phyloP scores from a whole-genome alignment of 495 filamentous ascomycete species.

The Aspergillus nidulans region DNA sequence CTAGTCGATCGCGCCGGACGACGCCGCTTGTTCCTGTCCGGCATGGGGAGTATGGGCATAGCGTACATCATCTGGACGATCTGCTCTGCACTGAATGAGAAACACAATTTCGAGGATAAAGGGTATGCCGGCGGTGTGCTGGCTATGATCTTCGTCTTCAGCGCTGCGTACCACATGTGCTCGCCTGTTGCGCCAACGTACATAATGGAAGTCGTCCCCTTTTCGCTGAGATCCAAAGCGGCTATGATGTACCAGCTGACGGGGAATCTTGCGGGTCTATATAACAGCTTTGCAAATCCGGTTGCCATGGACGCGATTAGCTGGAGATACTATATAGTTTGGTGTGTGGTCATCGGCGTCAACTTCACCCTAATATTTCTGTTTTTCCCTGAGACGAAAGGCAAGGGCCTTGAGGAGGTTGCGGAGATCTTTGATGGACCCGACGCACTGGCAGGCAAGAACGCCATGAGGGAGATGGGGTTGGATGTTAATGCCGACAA shows the following conservation, averaged over 20 bases:
- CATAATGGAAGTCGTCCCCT: constrained; percentile 10
- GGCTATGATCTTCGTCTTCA: constrained; percentile 8
- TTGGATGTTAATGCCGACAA: constrained; percentile 6
- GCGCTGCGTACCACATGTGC: constrained; percentile 5
- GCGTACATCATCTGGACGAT: constrained; percentile 9
- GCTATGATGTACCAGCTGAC: constrained; percentile 8
- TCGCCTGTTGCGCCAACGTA: constrained; percentile 10
- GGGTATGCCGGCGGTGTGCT: constrained; percentile 4
- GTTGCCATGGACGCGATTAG: constrained; percentile 10
- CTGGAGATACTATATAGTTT: constrained; percentile 7
- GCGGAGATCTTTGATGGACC: constrained; percentile 11
- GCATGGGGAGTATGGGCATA: constrained; percentile 1
- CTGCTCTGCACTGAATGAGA: constrained; percentile 4
- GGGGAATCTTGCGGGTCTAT: constrained; percentile 6
- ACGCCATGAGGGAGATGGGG: constrained; percentile 10
- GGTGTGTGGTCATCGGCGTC: constrained; percentile 4
- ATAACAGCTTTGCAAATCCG: constrained; percentile 8
- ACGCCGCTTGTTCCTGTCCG: background rate
- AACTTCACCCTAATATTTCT: constrained; percentile 3
- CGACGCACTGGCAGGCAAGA: background rate
- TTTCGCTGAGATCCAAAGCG: constrained; percentile 5
- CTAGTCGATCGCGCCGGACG: constrained; percentile 4
- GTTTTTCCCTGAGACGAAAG: constrained; percentile 9
- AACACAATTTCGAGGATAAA: background rate
- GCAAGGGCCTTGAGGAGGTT: constrained; percentile 7